Evolutionary conservation across 768 basidiomycete genomes (phyloP).

Genomic region (Crassisporium funariophilum): DNA sequence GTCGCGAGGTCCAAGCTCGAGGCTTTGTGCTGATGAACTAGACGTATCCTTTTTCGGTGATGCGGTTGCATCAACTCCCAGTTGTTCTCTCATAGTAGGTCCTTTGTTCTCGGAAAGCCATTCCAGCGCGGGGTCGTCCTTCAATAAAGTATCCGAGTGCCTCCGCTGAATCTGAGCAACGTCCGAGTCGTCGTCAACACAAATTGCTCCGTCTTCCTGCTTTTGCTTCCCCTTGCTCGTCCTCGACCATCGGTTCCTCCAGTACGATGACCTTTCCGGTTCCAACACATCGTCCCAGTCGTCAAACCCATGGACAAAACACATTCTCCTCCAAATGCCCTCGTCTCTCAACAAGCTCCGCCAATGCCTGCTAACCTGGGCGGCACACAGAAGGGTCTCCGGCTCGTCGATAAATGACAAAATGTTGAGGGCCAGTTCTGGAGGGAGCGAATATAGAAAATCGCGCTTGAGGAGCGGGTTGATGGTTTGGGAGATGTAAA

Average conservation of each 20-base stretch:
- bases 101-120: too few relatives aligned
- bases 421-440: slow-evolving; percentile 72
- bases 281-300: slow-evolving; percentile 13
- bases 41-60: too few relatives aligned
- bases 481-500: slow-evolving; percentile 66
- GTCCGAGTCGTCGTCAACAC: too few relatives aligned
- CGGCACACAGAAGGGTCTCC: slow-evolving; percentile 63
- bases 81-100: too few relatives aligned
- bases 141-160: too few relatives aligned
- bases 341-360: slow-evolving; percentile 66
- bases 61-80: too few relatives aligned
- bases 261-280: background rate
- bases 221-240: too few relatives aligned
- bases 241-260: background rate
- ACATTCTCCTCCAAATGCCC: slow-evolving; percentile 77
- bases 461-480: slow-evolving; percentile 66
- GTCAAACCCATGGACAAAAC: slow-evolving; percentile 51
- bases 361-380: slow-evolving; percentile 74
- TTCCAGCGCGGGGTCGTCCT: too few relatives aligned
- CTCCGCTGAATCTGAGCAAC: too few relatives aligned
- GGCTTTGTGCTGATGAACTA: too few relatives aligned
- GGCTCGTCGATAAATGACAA: slow-evolving; percentile 77
- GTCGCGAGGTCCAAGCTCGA: too few relatives aligned
- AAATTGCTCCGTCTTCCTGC: too few relatives aligned
- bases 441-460: slow-evolving; percentile 41